These are phyloP conservation scores for Colletotrichum liriopes DNA, from an alignment of 2,329 filamentous ascomycete genomes.

Conservation along the genomic window DNA sequence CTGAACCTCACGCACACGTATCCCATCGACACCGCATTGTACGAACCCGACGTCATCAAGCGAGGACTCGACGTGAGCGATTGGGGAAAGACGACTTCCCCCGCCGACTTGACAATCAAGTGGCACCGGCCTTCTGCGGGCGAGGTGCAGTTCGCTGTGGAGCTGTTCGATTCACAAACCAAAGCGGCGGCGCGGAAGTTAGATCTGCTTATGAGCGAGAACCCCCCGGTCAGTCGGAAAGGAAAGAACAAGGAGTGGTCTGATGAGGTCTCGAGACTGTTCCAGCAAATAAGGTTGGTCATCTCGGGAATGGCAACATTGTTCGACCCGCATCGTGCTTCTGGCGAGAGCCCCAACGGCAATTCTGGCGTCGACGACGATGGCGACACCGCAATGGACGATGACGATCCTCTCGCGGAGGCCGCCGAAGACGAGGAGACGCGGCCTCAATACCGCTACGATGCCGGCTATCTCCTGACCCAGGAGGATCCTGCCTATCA, in stretches of 20 bases:
- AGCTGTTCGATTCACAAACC: constrained; percentile 89
- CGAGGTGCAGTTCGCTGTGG: constrained; percentile 90
- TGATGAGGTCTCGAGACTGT: constrained; percentile 91
- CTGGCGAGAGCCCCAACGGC: constrained; percentile 60
- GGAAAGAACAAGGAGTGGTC: constrained; percentile 99
- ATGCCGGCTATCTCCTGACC: constrained; percentile 86
- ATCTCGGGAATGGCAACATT: constrained; percentile 91
- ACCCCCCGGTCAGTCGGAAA: constrained; percentile 87
- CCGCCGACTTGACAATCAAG: constrained; percentile 83
- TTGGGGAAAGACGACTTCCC: constrained; percentile 86
- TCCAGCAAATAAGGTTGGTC: constrained; percentile 90
- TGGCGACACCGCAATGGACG: constrained; percentile 57
- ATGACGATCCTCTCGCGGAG: constrained; percentile 70
- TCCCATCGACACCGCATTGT: constrained; percentile 89
- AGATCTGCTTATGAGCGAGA: constrained; percentile 83
- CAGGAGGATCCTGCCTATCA: constrained; percentile 74
- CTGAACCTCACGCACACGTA: constrained; percentile 97
- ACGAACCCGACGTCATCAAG: constrained; percentile 82
- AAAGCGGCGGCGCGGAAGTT: constrained; percentile 83
- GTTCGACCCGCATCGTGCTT: constrained; percentile 85
- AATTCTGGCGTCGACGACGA: constrained; percentile 65
- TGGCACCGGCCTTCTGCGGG: constrained; percentile 89
- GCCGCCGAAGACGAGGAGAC: constrained; percentile 86
- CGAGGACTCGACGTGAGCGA: constrained; percentile 82
- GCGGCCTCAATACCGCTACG: constrained; percentile 89